Percentiles rank a stretch among this genome's conserved stretches.
phyloP scores from a whole-genome alignment of 208 protist genomes.

The Acanthamoeba lugdunensis region DNA sequence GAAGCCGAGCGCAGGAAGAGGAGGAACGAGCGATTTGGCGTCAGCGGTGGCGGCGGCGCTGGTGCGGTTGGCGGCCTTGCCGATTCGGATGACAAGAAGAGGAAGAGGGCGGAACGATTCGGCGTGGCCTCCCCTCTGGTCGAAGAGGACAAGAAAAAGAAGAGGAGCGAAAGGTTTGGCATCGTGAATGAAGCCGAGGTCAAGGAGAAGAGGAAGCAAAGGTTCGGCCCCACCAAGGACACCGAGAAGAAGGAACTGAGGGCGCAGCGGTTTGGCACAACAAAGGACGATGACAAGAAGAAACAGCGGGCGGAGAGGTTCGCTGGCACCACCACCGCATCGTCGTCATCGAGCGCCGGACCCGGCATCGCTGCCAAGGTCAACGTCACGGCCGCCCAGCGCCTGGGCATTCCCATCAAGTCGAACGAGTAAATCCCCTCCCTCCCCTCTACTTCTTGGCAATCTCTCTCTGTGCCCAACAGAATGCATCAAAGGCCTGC shows the following conservation, averaged over 20 bases:
- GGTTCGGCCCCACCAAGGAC: background rate
- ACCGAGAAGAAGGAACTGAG: background rate
- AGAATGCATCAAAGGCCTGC: background rate
- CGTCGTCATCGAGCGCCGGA: background rate
- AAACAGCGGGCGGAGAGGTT: conserved; percentile 20
- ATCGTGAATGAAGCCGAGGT: background rate
- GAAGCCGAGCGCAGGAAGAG: conserved; percentile 10
- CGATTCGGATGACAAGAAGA: background rate
- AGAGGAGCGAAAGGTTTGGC: background rate
- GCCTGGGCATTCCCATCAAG: conserved; percentile 32
- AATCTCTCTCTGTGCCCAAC: background rate
- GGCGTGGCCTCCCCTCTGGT: background rate
- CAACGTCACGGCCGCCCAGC: conserved; percentile 18
- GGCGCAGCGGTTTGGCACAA: background rate
- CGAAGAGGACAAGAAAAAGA: conserved; percentile 18
- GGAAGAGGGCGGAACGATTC: conserved; percentile 25
- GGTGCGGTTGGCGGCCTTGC: background rate
- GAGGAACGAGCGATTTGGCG: background rate
- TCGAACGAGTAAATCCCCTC: conserved; percentile 22
- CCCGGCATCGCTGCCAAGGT: conserved; percentile 8
- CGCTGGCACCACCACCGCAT: background rate
- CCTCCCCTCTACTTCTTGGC: background rate
- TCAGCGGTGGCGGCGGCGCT: background rate
- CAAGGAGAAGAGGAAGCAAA: background rate
- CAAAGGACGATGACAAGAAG: conserved; percentile 18